Evolutionary conservation across 129 eudicot genomes (phyloP).

Genomic region (Apium graveolens): DNA sequence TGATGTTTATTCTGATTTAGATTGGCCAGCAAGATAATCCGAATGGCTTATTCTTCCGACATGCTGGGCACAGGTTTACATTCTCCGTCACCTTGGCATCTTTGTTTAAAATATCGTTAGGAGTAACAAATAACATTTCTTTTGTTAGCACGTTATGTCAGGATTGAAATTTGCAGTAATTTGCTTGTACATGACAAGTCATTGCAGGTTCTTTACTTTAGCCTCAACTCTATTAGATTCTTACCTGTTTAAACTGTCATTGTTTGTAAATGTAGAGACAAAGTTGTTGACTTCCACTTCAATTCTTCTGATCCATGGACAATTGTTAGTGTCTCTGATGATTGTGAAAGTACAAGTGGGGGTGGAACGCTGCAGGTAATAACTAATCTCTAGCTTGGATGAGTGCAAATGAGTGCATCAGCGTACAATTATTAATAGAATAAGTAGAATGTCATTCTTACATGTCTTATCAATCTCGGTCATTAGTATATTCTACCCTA

Average conservation of each 20-base stretch:
- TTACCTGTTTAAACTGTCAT: not conserved
- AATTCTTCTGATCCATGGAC: conserved; percentile 94
- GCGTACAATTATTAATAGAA: not conserved
- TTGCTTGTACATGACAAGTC: not conserved
- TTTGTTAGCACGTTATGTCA: not conserved
- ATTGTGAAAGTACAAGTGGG: conserved; percentile 64
- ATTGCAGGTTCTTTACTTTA: not conserved
- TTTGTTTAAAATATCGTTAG: not conserved
- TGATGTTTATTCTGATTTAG: conserved; percentile 24
- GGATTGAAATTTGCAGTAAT: not conserved
- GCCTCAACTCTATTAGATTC: not conserved
- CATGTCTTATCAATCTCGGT: not conserved
- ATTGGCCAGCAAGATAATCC: conserved; percentile 50
- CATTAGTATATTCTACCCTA: not conserved
- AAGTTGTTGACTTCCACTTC: conserved; percentile 93
- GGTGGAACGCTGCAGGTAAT: conserved; percentile 96
- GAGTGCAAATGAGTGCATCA: not conserved
- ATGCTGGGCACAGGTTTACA: conserved; percentile 84
- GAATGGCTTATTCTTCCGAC: conserved; percentile 68
- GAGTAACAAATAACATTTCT: not conserved
- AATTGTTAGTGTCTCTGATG: conserved; percentile 91
- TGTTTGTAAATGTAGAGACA: conserved; percentile 42
- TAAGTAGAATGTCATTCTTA: not conserved
- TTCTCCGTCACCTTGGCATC: not conserved
- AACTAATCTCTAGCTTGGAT: not conserved